Evolutionary conservation across 108 stramenopile species (phyloP).

Genomic region (Seminavis robusta): DNA sequence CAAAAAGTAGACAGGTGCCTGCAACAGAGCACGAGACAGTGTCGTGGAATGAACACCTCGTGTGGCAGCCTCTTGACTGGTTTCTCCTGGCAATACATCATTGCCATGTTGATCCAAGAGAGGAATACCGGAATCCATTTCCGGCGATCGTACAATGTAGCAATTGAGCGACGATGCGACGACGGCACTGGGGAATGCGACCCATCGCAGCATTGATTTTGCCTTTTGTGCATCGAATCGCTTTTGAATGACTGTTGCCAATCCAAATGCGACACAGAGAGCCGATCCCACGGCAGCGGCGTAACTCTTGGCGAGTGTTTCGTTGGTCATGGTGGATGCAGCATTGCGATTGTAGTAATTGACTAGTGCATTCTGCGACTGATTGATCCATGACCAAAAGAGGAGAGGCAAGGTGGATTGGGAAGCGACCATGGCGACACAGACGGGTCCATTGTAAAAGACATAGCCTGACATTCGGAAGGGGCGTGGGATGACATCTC

Average conservation of each 20-base stretch:
- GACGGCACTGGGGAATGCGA: constrained; percentile 82
- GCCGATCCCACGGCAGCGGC: constrained; percentile 79
- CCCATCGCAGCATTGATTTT: constrained; percentile 62
- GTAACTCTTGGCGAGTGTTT: constrained; percentile 79
- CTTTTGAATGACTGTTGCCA: constrained; percentile 66
- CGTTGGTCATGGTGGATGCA: constrained; percentile 68
- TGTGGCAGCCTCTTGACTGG: constrained; percentile 59
- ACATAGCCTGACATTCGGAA: constrained; percentile 87
- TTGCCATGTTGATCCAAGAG: constrained; percentile 46
- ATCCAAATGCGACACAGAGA: constrained; percentile 76
- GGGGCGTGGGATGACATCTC: constrained; percentile 78
- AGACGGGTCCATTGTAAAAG: constrained; percentile 82
- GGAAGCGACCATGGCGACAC: constrained; percentile 67
- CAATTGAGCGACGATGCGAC: constrained; percentile 83
- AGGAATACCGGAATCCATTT: constrained; percentile 73
- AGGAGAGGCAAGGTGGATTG: constrained; percentile 50
- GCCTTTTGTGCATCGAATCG: constrained; percentile 54
- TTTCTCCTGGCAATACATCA: constrained; percentile 38
- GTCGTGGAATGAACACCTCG: constrained; percentile 79
- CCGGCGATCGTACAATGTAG: constrained; percentile 84
- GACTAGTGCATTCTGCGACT: constrained; percentile 86
- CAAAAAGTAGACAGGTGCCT: constrained; percentile 82
- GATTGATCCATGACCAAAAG: constrained; percentile 88
- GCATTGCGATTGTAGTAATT: constrained; percentile 87
- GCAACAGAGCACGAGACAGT: constrained; percentile 67